phyloP scores from a whole-genome alignment of 2,329 filamentous ascomycete species.

The Paracorniculantispora psalliotae region DNA sequence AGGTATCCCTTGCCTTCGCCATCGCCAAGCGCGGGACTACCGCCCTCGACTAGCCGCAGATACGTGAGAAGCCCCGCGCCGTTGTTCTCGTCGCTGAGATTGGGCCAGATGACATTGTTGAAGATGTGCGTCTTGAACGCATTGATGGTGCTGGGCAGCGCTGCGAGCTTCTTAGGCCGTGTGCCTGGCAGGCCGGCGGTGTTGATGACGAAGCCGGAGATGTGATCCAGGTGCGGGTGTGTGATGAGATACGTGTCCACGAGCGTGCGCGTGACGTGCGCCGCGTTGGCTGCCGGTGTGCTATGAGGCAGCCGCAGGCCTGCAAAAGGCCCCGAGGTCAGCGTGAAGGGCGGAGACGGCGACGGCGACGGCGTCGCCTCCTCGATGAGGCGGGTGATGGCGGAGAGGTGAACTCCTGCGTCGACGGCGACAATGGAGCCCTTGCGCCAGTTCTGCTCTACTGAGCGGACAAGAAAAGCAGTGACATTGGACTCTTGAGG shows the following conservation, averaged over 20 bases:
- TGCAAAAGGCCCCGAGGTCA: conserved; percentile 69
- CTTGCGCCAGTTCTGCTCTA: conserved; percentile 71
- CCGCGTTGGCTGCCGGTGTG: conserved; percentile 70
- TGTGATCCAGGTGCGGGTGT: conserved; percentile 94
- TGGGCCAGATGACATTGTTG: conserved; percentile 97
- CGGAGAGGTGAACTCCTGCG: conserved; percentile 81
- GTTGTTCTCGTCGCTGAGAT: conserved; percentile 91
- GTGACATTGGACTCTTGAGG: conserved; percentile 88
- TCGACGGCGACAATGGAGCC: conserved; percentile 89
- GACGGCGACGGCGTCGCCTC: conserved; percentile 37
- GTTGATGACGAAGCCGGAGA: conserved; percentile 88
- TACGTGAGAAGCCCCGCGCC: conserved; percentile 91
- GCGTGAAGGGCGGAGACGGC: conserved; percentile 42
- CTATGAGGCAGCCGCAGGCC: conserved; percentile 66
- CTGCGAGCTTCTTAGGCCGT: conserved; percentile 79
- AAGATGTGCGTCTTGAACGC: conserved; percentile 94
- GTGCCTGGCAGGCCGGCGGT: conserved; percentile 79
- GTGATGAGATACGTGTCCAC: conserved; percentile 90
- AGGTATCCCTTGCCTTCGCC: conserved; percentile 79
- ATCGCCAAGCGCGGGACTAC: conserved; percentile 76
- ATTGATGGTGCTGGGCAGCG: conserved; percentile 80
- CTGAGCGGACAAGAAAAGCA: conserved; percentile 80
- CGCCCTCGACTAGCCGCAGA: conserved; percentile 80
- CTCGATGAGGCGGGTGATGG: conserved; percentile 76
- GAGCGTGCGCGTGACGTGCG: conserved; percentile 71